phyloP scores from a whole-genome alignment of 2,329 filamentous ascomycete genomes.

The Dissoconium aciculare region DNA sequence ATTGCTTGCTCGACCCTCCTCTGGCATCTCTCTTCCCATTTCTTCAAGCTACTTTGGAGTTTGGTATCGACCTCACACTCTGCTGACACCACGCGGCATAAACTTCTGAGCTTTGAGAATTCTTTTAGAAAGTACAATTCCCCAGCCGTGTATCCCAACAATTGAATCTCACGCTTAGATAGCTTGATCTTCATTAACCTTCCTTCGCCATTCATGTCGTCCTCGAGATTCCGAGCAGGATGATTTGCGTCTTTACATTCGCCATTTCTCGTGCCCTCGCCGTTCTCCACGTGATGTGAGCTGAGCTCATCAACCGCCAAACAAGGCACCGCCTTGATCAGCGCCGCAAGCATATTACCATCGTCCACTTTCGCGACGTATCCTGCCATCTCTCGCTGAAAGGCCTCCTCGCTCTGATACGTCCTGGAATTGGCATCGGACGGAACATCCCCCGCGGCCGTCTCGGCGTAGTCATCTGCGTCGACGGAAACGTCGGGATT shows the following conservation, averaged over 20 bases:
- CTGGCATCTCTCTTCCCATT: conserved; percentile 16
- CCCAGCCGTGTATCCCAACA: conserved; percentile 39
- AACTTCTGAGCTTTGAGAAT: conserved; percentile 32
- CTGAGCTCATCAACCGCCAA: conserved; percentile 6
- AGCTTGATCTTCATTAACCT: conserved; percentile 10
- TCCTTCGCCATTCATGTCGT: background rate
- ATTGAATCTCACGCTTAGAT: conserved; percentile 18
- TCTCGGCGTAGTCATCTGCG: conserved; percentile 20
- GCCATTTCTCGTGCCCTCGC: too few relatives aligned
- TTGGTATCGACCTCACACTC: conserved; percentile 15
- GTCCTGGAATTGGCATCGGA: conserved; percentile 15
- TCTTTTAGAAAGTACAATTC: conserved; percentile 45
- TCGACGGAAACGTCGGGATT: conserved; percentile 22
- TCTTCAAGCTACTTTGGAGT: conserved; percentile 10
- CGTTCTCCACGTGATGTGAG: background rate
- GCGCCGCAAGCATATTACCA: conserved; percentile 15
- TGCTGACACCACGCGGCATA: conserved; percentile 15
- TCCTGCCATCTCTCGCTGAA: conserved; percentile 17
- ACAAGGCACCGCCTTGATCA: conserved; percentile 10
- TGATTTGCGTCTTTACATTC: too few relatives aligned
- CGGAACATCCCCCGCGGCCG: conserved; percentile 16
- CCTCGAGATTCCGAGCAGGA: too few relatives aligned
- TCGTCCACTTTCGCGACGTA: conserved; percentile 21
- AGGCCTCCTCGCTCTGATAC: conserved; percentile 21
- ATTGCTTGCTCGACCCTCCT: conserved; percentile 8